phyloP scores from a whole-genome alignment of 192 early-diverging fungal species.

The Backusella psychrophila region DNA sequence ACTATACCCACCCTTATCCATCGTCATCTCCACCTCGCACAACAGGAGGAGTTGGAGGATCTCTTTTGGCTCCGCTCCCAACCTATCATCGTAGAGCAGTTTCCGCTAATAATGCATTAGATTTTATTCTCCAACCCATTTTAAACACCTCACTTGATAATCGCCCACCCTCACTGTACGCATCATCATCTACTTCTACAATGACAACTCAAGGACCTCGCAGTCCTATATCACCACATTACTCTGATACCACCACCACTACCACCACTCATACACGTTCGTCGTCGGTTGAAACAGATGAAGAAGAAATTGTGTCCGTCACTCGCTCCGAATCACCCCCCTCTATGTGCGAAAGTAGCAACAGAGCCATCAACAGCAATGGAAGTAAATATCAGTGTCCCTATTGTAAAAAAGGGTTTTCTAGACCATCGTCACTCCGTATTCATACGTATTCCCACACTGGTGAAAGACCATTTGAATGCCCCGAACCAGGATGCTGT shows the following conservation, averaged over 20 bases:
- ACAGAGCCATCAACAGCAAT: neutral
- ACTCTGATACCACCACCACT: neutral
- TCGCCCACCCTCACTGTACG: constrained; percentile 5
- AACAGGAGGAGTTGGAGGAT: neutral
- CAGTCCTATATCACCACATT: neutral
- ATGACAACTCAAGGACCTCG: constrained; percentile 14
- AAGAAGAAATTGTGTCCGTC: neutral
- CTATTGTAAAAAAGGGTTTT: constrained; percentile 57
- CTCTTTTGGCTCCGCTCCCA: constrained; percentile 12
- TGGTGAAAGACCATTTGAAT: constrained; percentile 59
- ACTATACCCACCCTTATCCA: constrained; percentile 39
- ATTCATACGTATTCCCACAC: constrained; percentile 65
- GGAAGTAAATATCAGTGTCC: constrained; percentile 47
- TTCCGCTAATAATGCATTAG: constrained; percentile 35
- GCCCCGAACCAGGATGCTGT: constrained; percentile 36
- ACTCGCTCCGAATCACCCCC: neutral
- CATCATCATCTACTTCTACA: constrained; percentile 19
- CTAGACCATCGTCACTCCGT: constrained; percentile 54
- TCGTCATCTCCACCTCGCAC: constrained; percentile 8
- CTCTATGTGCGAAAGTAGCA: neutral
- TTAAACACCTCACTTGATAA: neutral
- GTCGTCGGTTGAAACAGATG: neutral
- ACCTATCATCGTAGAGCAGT: constrained; percentile 33
- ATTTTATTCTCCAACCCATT: constrained; percentile 10
- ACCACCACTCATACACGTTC: neutral